Conservation (phyloP, 1,139 yeast species). For the Wickerhamomyces sp. region DNA sequence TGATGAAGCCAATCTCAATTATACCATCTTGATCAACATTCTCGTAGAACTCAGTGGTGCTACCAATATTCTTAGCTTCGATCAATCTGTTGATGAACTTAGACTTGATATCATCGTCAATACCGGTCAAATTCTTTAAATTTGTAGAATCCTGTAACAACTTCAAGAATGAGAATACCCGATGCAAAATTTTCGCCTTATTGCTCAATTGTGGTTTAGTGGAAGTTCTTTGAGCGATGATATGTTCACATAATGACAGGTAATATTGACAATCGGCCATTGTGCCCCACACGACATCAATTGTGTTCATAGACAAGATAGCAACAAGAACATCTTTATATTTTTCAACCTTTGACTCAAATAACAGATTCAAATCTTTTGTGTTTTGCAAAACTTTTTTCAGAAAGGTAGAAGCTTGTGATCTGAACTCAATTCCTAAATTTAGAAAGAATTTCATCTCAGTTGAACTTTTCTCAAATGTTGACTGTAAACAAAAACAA, state of each 20-base stretch:
- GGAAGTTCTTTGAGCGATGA: conserved; percentile 64
- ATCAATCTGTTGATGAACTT: conserved; percentile 11
- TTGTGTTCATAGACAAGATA: conserved; percentile 79
- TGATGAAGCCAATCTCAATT: conserved; percentile 30
- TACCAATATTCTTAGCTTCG: conserved; percentile 12
- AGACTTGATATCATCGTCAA: conserved; percentile 9
- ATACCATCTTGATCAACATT: conserved; percentile 36
- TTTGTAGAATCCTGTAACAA: conserved; percentile 46
- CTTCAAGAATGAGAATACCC: conserved; percentile 72
- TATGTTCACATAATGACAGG: conserved; percentile 70
- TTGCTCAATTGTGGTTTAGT: conserved; percentile 63
- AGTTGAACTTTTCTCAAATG: conserved; percentile 38
- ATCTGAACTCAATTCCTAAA: conserved; percentile 66
- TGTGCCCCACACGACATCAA: conserved; percentile 88
- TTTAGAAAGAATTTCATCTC: conserved; percentile 68
- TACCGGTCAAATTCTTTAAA: conserved; percentile 9
- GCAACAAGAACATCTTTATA: conserved; percentile 85
- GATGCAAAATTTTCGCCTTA: conserved; percentile 71
- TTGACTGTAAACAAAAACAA: conserved; percentile 75
- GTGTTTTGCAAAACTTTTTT: conserved; percentile 46
- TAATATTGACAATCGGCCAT: conserved; percentile 82
- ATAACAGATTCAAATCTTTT: conserved; percentile 11
- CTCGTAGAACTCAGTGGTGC: conserved; percentile 31
- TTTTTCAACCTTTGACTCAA: conserved; percentile 44
- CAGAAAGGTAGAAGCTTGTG: conserved; percentile 69